Conservation (phyloP, 164 flowering plant genomes). For the Aristolochia contorta region DNA sequence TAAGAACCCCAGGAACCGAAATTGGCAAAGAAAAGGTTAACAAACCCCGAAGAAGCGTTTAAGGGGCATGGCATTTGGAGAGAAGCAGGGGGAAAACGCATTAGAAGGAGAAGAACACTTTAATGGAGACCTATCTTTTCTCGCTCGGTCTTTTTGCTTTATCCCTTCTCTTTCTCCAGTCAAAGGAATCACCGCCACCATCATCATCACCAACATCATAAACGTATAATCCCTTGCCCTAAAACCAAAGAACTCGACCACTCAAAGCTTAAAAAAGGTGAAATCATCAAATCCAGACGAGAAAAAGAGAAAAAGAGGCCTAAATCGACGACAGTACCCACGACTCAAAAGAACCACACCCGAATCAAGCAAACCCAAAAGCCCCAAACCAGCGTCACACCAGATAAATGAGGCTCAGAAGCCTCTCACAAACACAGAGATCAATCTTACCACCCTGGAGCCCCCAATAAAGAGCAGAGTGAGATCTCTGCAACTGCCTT, state of each 20-base stretch:
- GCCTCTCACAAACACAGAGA: slow-evolving; percentile 4
- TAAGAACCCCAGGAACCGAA: slow-evolving; percentile 5
- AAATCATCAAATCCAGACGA: slow-evolving; percentile 39
- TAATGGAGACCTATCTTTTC: slow-evolving; percentile 32
- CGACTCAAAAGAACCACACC: neutral
- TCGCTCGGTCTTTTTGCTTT: slow-evolving; percentile 14
- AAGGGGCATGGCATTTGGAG: slow-evolving; percentile 12
- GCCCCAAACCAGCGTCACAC: neutral
- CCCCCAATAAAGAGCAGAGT: slow-evolving; percentile 4
- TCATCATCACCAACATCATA: slow-evolving; percentile 28
- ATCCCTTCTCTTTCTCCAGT: slow-evolving; percentile 28
- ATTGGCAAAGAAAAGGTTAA: neutral
- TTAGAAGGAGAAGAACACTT: slow-evolving; percentile 6
- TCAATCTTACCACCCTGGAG: neutral
- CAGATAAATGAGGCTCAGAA: slow-evolving; percentile 2
- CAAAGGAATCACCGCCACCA: slow-evolving; percentile 37
- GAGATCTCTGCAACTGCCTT: slow-evolving; percentile 5
- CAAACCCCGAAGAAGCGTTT: slow-evolving; percentile 4
- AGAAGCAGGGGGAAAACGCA: slow-evolving; percentile 1
- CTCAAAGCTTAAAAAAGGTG: slow-evolving; percentile 28
- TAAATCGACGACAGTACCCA: neutral
- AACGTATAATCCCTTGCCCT: slow-evolving; percentile 21
- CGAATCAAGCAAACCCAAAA: neutral
- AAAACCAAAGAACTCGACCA: slow-evolving; percentile 23
- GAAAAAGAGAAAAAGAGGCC: neutral